phyloP scores from a whole-genome alignment of 2,329 filamentous ascomycete genomes.

The Nigrospora osmanthi region DNA sequence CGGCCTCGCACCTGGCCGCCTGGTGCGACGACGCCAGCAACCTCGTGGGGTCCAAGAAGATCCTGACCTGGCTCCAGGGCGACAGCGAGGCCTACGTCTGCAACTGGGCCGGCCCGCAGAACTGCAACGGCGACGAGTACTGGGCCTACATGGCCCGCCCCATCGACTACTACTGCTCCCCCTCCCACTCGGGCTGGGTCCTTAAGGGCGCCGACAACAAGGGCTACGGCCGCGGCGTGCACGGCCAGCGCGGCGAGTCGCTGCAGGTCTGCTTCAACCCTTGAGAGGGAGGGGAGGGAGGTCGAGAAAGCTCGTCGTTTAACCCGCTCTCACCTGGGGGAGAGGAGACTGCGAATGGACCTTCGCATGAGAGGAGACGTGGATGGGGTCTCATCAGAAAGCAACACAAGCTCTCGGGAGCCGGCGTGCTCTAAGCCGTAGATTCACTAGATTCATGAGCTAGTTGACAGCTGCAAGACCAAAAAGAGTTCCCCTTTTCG shows the following conservation, averaged over 20 bases:
- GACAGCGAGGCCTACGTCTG: background rate
- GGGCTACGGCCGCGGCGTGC: background rate
- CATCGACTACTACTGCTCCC: background rate
- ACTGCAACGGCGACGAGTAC: background rate
- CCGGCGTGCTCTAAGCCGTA: too few species aligned
- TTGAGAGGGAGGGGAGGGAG: too few species aligned
- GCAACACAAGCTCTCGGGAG: too few species aligned
- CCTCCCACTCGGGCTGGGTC: background rate
- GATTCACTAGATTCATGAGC: too few species aligned
- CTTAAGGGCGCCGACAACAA: background rate
- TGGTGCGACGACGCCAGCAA: background rate
- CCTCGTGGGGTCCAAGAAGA: background rate
- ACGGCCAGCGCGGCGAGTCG: background rate
- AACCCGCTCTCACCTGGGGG: too few species aligned
- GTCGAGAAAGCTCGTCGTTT: too few species aligned
- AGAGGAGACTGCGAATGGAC: too few species aligned
- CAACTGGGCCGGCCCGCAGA: background rate
- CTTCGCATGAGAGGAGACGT: too few species aligned
- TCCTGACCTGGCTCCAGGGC: background rate
- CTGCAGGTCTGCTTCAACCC: background rate
- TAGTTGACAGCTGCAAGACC: too few species aligned
- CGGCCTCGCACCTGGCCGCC: background rate
- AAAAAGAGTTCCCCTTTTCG: too few species aligned
- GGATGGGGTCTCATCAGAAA: too few species aligned
- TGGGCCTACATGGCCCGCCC: background rate